Percentiles rank a stretch among this genome's conserved stretches.
These are phyloP conservation scores for Saccharomycopsis fermentans DNA, from an alignment of 805 yeast species.

Conservation along the genomic window DNA sequence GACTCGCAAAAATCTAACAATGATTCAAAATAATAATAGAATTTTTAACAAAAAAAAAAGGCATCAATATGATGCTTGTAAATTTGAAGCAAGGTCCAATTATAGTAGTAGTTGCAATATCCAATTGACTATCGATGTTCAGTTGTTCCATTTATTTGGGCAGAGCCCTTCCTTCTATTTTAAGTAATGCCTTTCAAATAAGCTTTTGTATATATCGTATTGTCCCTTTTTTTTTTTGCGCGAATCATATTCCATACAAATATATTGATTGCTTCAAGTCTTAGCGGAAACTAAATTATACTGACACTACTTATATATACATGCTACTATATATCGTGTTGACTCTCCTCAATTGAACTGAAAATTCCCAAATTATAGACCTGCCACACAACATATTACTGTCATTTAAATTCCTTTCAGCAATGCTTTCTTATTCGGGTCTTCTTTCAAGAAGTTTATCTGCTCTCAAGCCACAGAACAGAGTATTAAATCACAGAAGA, in stretches of 20 bases:
- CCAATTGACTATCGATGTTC: too few relatives aligned
- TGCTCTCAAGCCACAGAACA: background rate
- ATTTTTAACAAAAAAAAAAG: too few relatives aligned
- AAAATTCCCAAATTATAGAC: background rate
- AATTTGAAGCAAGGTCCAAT: too few relatives aligned
- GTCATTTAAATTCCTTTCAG: background rate
- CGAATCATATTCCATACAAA: background rate
- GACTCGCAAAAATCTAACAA: too few relatives aligned
- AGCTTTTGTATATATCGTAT: background rate
- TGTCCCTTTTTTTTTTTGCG: background rate
- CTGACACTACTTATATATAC: too few relatives aligned
- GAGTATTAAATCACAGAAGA: constrained; percentile 3
- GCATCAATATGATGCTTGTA: too few relatives aligned
- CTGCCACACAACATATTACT: background rate
- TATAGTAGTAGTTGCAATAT: too few relatives aligned
- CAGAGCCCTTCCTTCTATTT: too few relatives aligned
- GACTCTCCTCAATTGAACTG: background rate
- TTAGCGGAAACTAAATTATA: background rate
- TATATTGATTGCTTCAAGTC: background rate
- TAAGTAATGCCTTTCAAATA: too few relatives aligned
- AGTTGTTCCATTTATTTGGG: too few relatives aligned
- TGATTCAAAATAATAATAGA: too few relatives aligned
- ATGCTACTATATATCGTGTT: too few relatives aligned
- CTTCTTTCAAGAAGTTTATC: background rate
- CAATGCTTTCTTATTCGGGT: background rate